Conservation (phyloP, 306 rosid genomes). For the Comarum palustre region DNA sequence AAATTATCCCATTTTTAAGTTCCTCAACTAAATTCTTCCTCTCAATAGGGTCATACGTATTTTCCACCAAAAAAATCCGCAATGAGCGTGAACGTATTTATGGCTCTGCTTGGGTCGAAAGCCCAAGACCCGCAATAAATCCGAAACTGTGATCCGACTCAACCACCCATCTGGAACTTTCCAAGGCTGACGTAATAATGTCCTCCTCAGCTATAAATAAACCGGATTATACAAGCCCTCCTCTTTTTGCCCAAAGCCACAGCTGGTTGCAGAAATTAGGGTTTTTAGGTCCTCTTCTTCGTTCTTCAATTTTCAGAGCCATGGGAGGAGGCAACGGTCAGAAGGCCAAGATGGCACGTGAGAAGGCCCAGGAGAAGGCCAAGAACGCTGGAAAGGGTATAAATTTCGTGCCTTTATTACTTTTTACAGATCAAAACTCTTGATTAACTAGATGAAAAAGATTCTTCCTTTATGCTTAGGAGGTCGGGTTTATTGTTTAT, state of each 20-base stretch:
- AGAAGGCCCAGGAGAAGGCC: constrained; percentile 48
- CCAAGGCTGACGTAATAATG: not conserved
- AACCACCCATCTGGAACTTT: not conserved
- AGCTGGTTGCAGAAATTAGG: constrained; percentile 37
- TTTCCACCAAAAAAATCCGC: no score
- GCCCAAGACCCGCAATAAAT: no score
- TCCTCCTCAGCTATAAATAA: not conserved
- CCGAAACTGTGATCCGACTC: no score
- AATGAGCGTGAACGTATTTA: no score
- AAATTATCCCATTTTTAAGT: no score
- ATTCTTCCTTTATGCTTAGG: not conserved
- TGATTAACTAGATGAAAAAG: not conserved
- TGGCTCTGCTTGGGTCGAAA: no score
- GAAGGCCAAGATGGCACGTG: constrained; percentile 55
- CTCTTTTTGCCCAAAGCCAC: not conserved
- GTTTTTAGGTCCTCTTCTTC: constrained; percentile 39
- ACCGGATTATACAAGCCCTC: not conserved
- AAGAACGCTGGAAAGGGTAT: constrained; percentile 41
- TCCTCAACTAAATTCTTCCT: no score
- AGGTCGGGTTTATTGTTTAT: not conserved
- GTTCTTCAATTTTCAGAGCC: constrained; percentile 18
- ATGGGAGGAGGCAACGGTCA: constrained; percentile 64
- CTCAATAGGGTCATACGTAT: no score
- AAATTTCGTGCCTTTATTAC: not conserved
- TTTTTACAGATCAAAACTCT: not conserved